phyloP scores from a whole-genome alignment of 2,329 filamentous ascomycete species.

The Zymoseptoria ardabiliae region DNA sequence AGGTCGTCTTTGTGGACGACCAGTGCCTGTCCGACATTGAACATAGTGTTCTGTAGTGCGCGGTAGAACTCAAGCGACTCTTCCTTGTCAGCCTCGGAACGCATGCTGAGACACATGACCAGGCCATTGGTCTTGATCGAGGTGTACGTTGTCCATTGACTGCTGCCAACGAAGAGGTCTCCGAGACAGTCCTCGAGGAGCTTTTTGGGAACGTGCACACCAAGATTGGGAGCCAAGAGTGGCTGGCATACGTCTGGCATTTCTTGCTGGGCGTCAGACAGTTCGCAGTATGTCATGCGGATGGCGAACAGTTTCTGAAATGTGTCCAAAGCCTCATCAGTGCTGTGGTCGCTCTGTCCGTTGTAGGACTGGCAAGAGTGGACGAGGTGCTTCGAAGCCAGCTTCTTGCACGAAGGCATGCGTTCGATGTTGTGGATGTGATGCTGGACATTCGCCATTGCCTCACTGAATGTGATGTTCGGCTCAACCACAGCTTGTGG shows the following conservation, averaged over 20 bases:
- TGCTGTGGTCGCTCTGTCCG: conserved; percentile 17
- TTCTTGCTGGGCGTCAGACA: conserved; percentile 44
- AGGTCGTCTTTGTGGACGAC: conserved; percentile 11
- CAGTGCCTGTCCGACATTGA: conserved; percentile 1
- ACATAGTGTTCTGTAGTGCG: conserved; percentile 4
- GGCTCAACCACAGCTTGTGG: not conserved
- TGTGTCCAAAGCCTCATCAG: conserved; percentile 17
- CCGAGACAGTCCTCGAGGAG: conserved; percentile 46
- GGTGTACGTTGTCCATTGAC: conserved; percentile 58
- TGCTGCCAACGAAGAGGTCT: conserved; percentile 40
- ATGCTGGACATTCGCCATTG: conserved; percentile 31
- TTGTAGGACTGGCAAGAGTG: conserved; percentile 47
- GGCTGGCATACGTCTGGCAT: conserved; percentile 47
- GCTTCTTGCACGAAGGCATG: conserved; percentile 45
- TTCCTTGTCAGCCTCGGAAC: conserved; percentile 51
- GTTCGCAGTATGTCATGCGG: conserved; percentile 57
- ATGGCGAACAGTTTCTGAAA: conserved; percentile 52
- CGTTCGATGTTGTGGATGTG: conserved; percentile 40
- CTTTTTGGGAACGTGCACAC: conserved; percentile 25
- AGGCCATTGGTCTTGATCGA: conserved; percentile 55
- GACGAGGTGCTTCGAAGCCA: conserved; percentile 47
- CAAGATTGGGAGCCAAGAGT: conserved; percentile 33
- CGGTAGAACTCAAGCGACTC: conserved; percentile 19
- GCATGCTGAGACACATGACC: conserved; percentile 55
- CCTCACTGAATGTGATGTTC: conserved; percentile 1